A percentile compares a stretch with the other conserved stretches of the same genome.
Conservation (phyloP, 352 stramenopile genomes). For the Pythium coloratum region DNA sequence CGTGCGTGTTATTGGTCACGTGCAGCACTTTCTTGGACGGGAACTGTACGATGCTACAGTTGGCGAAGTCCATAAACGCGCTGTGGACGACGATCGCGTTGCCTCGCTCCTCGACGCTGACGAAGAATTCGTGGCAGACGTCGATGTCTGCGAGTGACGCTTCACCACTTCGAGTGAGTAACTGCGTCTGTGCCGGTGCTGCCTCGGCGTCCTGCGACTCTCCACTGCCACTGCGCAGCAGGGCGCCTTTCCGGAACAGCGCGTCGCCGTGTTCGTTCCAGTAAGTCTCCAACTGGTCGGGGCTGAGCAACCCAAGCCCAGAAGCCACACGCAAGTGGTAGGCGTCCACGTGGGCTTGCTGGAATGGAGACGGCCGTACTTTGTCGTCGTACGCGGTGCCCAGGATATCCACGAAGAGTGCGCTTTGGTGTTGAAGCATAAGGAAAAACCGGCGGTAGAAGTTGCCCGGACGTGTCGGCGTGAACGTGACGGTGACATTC, state of each 20-base stretch:
- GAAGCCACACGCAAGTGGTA: constrained; percentile 55
- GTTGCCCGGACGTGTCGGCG: constrained; percentile 71
- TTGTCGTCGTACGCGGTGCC: constrained; percentile 90
- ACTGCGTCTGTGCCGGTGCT: constrained; percentile 21
- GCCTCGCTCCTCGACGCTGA: constrained; percentile 51
- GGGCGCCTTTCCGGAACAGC: constrained; percentile 61
- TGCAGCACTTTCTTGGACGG: constrained; percentile 69
- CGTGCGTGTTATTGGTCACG: constrained; percentile 86
- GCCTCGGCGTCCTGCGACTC: neutral
- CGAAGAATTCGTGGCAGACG: constrained; percentile 85
- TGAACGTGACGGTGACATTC: constrained; percentile 86
- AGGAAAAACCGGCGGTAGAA: constrained; percentile 91
- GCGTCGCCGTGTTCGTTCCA: constrained; percentile 67
- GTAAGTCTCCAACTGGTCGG: constrained; percentile 81
- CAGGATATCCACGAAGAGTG: constrained; percentile 86
- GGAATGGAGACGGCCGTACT: constrained; percentile 87
- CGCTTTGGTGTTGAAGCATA: constrained; percentile 82
- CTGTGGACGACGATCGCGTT: constrained; percentile 53
- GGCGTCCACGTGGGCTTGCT: constrained; percentile 90
- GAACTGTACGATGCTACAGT: constrained; percentile 52
- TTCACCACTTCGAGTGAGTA: constrained; percentile 87
- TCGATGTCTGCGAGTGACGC: constrained; percentile 69
- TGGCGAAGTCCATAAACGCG: constrained; percentile 80
- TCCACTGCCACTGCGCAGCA: constrained; percentile 33
- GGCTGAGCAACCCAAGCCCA: constrained; percentile 71